Conservation (phyloP, 2,329 filamentous ascomycete genomes). For the Diaporthe vaccinii region DNA sequence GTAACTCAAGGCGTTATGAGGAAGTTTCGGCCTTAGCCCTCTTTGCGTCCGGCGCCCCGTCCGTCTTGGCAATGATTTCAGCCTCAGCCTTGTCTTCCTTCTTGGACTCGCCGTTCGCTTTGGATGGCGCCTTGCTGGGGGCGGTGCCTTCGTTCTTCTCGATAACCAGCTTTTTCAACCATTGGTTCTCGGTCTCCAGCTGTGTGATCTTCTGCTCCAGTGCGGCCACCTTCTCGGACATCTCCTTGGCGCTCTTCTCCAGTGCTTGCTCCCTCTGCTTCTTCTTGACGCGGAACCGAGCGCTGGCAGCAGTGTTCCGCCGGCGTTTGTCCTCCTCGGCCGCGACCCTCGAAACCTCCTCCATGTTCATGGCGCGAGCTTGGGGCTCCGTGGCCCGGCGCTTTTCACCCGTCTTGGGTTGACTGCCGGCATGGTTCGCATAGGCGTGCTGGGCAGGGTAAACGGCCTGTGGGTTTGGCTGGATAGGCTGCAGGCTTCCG, state of each 20-base stretch:
- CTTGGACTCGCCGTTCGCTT: conserved; percentile 66
- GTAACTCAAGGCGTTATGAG: conserved; percentile 27
- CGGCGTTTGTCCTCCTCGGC: conserved; percentile 93
- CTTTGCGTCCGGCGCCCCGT: conserved; percentile 27
- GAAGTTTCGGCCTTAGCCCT: conserved; percentile 33
- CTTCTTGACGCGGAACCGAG: conserved; percentile 94
- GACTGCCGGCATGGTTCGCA: conserved; percentile 45
- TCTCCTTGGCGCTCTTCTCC: conserved; percentile 85
- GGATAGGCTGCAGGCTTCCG: conserved; percentile 62
- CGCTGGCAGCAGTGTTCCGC: conserved; percentile 89
- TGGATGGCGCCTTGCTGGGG: conserved; percentile 62
- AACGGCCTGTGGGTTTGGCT: conserved; percentile 63
- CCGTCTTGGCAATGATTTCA: conserved; percentile 42
- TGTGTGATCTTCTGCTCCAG: conserved; percentile 82
- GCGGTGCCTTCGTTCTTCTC: conserved; percentile 79
- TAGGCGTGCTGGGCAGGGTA: conserved; percentile 54
- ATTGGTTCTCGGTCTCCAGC: conserved; percentile 87
- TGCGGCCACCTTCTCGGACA: conserved; percentile 81
- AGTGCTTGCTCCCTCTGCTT: conserved; percentile 93
- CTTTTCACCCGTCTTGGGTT: conserved; percentile 57
- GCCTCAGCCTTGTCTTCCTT: conserved; percentile 52
- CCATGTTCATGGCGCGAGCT: conserved; percentile 67
- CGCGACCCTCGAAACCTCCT: conserved; percentile 79
- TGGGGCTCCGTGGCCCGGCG: conserved; percentile 58
- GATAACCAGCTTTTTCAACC: conserved; percentile 83